A percentile compares a stretch with the other conserved stretches of the same genome.
phyloP scores from a whole-genome alignment of 2,329 filamentous ascomycete genomes.

The Colletotrichum camelliae region DNA sequence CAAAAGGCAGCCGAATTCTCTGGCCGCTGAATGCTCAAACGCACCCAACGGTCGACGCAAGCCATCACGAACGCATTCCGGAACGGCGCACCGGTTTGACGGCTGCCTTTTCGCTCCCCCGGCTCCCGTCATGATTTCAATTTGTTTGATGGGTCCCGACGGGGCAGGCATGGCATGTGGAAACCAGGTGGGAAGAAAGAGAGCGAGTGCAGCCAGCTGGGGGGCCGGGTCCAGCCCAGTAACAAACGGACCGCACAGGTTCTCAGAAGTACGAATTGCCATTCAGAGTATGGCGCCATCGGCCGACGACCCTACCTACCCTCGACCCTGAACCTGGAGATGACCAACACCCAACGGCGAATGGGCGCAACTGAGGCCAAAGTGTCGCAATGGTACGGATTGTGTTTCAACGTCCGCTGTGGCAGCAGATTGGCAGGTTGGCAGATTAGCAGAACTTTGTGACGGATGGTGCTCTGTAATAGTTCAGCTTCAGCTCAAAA shows the following conservation, averaged over 20 bases:
- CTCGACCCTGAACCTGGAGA: background rate
- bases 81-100: slow-evolving; percentile 7
- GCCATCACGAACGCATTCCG: background rate
- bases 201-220: background rate
- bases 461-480: too few relatives aligned
- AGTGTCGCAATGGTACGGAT: background rate
- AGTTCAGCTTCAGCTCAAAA: background rate
- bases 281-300: background rate
- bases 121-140: background rate
- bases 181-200: background rate
- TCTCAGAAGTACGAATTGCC: background rate
- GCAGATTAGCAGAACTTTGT: background rate
- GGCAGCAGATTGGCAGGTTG: background rate
- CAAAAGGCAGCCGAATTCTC: slow-evolving; percentile 17
- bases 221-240: slow-evolving; percentile 1
- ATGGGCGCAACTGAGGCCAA: background rate
- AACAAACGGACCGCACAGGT: background rate
- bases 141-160: background rate
- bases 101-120: slow-evolving; percentile 1
- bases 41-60: background rate
- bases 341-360: background rate
- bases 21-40: background rate
- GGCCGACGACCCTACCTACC: background rate
- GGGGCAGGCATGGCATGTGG: background rate
- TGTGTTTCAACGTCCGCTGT: slow-evolving; percentile 2